These are phyloP conservation scores for Pseudocercospora macadamiae DNA, from an alignment of 2,329 filamentous ascomycete genomes.

Conservation along the genomic window DNA sequence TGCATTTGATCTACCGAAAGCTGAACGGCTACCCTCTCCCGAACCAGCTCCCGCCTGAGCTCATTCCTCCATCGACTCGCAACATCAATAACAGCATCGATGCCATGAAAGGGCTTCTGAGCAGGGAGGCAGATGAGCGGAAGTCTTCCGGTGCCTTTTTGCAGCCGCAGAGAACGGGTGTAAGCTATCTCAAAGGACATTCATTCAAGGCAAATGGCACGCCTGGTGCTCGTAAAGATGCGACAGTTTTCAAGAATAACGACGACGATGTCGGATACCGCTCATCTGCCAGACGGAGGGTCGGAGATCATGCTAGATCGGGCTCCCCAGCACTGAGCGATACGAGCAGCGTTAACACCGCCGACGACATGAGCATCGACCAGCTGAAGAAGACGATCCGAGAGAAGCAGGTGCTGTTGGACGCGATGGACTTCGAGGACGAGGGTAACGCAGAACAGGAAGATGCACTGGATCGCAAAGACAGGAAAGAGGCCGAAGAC, in stretches of 20 bases:
- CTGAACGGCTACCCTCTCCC: slow-evolving; percentile 94
- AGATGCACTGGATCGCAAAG: slow-evolving; percentile 84
- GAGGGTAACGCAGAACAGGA: slow-evolving; percentile 89
- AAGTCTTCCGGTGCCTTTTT: slow-evolving; percentile 89
- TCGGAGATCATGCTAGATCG: slow-evolving; percentile 69
- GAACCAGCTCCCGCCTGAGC: slow-evolving; percentile 81
- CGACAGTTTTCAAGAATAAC: slow-evolving; percentile 95
- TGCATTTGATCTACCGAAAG: slow-evolving; percentile 98
- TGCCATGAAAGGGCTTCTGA: slow-evolving; percentile 85
- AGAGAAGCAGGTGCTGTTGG: slow-evolving; percentile 90
- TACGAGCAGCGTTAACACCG: slow-evolving; percentile 59
- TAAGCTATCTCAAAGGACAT: slow-evolving; percentile 94
- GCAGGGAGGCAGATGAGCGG: slow-evolving; percentile 83
- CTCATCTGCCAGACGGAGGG: slow-evolving; percentile 86
- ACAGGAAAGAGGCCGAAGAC: slow-evolving; percentile 90
- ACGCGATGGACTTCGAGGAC: slow-evolving; percentile 95
- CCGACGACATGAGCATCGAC: slow-evolving; percentile 82
- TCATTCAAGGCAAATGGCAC: slow-evolving; percentile 71
- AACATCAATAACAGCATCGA: slow-evolving; percentile 93
- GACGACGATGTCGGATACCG: slow-evolving; percentile 83
- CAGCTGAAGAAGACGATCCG: slow-evolving; percentile 90
- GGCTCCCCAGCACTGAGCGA: slow-evolving; percentile 74
- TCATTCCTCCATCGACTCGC: slow-evolving; percentile 90
- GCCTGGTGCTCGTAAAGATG: slow-evolving; percentile 77
- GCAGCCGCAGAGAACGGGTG: slow-evolving; percentile 93